Evolutionary conservation across 352 stramenopile genomes (phyloP), one percentile per base, ranked within the genome.

Genomic region (Thalassiosira mediterranea): DNA sequence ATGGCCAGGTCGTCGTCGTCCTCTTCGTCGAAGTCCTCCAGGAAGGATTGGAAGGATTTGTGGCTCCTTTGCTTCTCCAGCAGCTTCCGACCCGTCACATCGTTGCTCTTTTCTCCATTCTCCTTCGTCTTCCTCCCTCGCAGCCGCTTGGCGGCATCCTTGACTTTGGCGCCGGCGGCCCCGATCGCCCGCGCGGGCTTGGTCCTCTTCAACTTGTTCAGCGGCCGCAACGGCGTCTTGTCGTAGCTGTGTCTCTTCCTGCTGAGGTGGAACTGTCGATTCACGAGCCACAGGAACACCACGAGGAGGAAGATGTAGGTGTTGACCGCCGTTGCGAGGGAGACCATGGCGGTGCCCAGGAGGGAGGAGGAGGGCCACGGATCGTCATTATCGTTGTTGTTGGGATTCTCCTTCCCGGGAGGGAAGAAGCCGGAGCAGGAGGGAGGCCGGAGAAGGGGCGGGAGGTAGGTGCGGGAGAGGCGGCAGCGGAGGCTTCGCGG

Each of bases 231-330:
- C 2, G 66, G 66, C 13, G 59, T 15, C 46, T 71, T 76, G 19
- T 69, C 48, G 58, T 76, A 58, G 15, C 19, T 53, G 59, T 64
- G 56, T n/a, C 70, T 70, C 38, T 62, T 62, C 38, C 25, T 29
- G 11, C 26, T 59, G 23, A 76, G 47, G 44, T 76, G 57, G 19
- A 76, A 76, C 49, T 75, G 66, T 1, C 66, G 66, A 61, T 75
- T 75, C n/a, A 57, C 31, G 44, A 75, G 44, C 66, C 66, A 75
- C 37, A 75, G 17, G 38, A 68, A 75, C 5, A 69, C 44, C n/a
- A 4, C 32, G 7, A 53, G 25, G 8, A 60, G 0, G 48, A 75
- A 56, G 11, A 75, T 49, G 25, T 0, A n/a, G 26, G 47, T 59
- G n/a, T 62, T 71, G 23, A 63, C 17, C 8, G 51, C 17, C 26